phyloP scores from a whole-genome alignment of 2,329 filamentous ascomycete genomes.

The Claviceps monticola region DNA sequence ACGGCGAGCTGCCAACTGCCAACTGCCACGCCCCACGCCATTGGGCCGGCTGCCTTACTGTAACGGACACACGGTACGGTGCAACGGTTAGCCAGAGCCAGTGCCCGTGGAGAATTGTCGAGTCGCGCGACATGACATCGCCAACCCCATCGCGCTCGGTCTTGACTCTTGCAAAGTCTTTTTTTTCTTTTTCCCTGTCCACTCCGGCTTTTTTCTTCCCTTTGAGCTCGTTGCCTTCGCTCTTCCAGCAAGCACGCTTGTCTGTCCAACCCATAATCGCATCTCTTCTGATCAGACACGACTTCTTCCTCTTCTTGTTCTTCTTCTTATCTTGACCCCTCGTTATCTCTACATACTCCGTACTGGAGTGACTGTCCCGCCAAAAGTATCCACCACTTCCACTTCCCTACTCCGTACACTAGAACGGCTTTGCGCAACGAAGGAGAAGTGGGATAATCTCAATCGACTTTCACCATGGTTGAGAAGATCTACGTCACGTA shows the following conservation, averaged over 20 bases:
- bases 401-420: not conserved
- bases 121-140: not conserved
- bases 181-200: conserved; percentile 1
- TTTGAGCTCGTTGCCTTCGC: conserved; percentile 8
- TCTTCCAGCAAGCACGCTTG: not conserved
- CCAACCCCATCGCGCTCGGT: not conserved
- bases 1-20: too few species aligned
- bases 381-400: not conserved
- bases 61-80: too few species aligned
- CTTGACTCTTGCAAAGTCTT: too few species aligned
- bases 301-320: not conserved
- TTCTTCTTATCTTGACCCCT: not conserved
- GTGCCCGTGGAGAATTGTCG: too few species aligned
- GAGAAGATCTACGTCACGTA: conserved; percentile 85
- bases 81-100: too few species aligned
- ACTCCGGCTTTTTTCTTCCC: conserved; percentile 2
- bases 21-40: too few species aligned
- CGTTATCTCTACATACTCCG: not conserved
- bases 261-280: not conserved
- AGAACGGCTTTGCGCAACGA: not conserved
- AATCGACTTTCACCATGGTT: conserved; percentile 45
- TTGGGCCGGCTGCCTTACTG: too few species aligned
- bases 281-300: not conserved
- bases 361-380: not conserved
- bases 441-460: not conserved